These are phyloP conservation scores for Stentor roeselii DNA, from an alignment of 73 alveolate genomes.

Conservation along the genomic window DNA sequence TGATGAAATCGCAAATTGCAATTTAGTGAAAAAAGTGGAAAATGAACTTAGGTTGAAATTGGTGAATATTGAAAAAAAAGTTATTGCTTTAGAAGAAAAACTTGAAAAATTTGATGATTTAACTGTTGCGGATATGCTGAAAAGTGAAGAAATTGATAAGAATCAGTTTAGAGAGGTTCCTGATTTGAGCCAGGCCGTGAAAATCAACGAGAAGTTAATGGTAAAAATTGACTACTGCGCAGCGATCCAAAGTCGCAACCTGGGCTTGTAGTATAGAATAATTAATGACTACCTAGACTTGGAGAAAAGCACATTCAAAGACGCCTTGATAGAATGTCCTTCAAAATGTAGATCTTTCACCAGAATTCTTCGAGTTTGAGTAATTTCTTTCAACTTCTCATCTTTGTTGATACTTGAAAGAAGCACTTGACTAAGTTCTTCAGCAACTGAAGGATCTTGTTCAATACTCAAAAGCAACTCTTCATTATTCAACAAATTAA, in stretches of 20 bases:
- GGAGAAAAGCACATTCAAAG: not conserved
- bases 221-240: not conserved
- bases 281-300: no score
- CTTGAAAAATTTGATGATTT: not conserved
- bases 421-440: not conserved
- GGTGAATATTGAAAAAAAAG: not conserved
- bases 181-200: not conserved
- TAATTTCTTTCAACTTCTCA: not conserved
- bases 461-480: not conserved
- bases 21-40: no score
- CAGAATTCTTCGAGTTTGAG: not conserved
- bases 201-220: not conserved
- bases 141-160: not conserved
- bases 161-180: not conserved
- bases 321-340: not conserved
- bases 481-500: not conserved
- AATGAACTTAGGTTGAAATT: not conserved
- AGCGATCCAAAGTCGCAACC: not conserved
- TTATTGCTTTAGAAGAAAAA: not conserved
- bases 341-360: not conserved
- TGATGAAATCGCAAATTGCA: not conserved
- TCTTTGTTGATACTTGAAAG: not conserved
- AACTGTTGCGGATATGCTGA: not conserved
- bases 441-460: not conserved
- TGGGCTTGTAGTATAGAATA: no score